Evolutionary conservation across 495 filamentous ascomycete genomes (phyloP), one percentile per base, ranked within the genome.

Genomic region (Annulohypoxylon moriforme): DNA sequence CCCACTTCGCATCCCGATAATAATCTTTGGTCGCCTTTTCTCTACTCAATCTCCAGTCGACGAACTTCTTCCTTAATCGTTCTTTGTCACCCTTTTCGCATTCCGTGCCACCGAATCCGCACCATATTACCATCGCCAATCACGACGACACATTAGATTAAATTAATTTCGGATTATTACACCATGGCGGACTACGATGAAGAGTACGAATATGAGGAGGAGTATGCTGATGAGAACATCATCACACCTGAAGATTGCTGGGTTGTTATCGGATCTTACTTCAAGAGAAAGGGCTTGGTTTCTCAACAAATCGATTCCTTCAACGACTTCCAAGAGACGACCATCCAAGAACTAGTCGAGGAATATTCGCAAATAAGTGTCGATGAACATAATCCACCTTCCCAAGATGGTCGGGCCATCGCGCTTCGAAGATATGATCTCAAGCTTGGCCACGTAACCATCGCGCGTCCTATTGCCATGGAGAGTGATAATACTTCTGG

Each of bases 261-360:
- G 96, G 91, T 91, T 49, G 96, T 98, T 75, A 97, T 99, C 77
- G 92, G 91, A 27, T 91, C 96, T 1, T 98, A 98, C 84, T 98
- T 99, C 82, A 93, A 97, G 67, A 84, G 85, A 49, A 98, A 98
- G 82, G 95, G 96, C 74, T 87, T 99, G 20, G 96, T 98, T 10
- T 97, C 96, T 3, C 96, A 98, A 78, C 96, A 99, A 82, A 87
- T 98, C 65, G 94, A 98, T 78, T 99, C 96, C 2, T 99, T 97
- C 84, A 92, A 99, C 82, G 94, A 98, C 76, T 99, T 99, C 76
- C 91, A 95, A 52, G 87, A 88, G 34, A 93, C 91, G 3, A 97
- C 96, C 0, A 94, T 98, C 83, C 93, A 97, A 71, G 92, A 97
- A 68, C 86, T 98, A 60, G 89, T 98, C 25, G 89, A 92, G 61